Base-by-base conservation (phyloP, 2,329 filamentous ascomycete genomes). In the Hansfordia pulvinata region DNA sequence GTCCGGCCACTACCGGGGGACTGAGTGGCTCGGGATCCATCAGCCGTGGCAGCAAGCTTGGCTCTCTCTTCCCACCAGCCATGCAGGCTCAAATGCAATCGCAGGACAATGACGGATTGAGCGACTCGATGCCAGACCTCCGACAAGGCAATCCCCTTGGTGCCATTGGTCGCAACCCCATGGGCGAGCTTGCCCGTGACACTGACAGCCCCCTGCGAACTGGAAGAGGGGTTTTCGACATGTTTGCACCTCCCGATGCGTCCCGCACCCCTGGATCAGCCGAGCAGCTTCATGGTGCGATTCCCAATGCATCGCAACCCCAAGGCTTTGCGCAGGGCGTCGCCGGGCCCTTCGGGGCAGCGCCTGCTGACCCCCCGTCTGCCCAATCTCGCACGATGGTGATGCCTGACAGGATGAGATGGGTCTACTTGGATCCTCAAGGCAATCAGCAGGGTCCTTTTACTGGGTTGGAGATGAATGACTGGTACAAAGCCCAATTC, bases 401-500 rank as follows among this genome's bases (percentile, higher is more conserved):
- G 5, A 96, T 98, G 90, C 90, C 90, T 3, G 90, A 98, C 50
- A 70, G 92, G 10, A 98, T 98, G 85, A 70, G 88, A 42, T 98
- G 90, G 90, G 88, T 94, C 11, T 98, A 98, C 48, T 76, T 92
- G 27, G 90, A 98, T 47, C 90, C 90, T 5, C 83, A 93, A 47
- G 85, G 85, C 13, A 79, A 83, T 35, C 77, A 84, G 5, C 90
- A 98, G 47, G 90, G 90, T 0, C 90, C 90, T 0, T 98, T 90
- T 56, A 94, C 85, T 20, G 90, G 90, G 2, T 60, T 98, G 26
- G 90, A 98, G 53, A 98, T 98, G 90, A 92, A 98, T 40, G 92
- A 98, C 43, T 98, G 90, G 90, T 98, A 96, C 57, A 96, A 96
- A 51, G 88, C 86, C 19, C 86, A 88, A 23, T 98, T 96, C 58